Evolutionary conservation across 768 basidiomycete species (phyloP), one percentile per base, ranked within the genome.

Genomic region (Podaxis rugospora): DNA sequence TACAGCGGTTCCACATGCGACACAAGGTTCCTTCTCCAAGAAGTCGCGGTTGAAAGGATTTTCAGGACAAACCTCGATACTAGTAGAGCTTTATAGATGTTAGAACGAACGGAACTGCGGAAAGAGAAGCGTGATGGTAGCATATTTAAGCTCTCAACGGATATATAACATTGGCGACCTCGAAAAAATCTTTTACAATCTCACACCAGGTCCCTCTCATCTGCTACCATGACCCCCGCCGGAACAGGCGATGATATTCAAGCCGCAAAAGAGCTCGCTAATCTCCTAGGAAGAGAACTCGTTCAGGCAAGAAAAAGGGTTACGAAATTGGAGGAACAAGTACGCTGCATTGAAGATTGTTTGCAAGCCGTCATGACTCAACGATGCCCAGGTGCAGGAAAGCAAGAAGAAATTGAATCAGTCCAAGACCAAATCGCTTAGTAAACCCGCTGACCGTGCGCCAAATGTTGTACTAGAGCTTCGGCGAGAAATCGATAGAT

Each of bases 281-380:
- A 57, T n/a, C 18, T 57, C 13, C 35, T 57, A 9, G 56, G 56
- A 3, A 32, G 56, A 36, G 56, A 57, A 32, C 56, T 57, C 35
- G 56, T 57, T 21, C 35, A 11, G 11, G 18, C 56, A 5, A 57
- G 50, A 28, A 13, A 37, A 5, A 28, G 56, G 4, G 21, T 57
- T 7, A 14, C 10, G 6, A 36, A 32, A 6, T 23, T 57, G n/a
- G 46, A 57, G 35, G 36, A 57, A 36, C 56, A 57, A n/a, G 56
- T 49, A 37, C 23, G 16, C 32, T 21, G 9, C 18, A 11, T 21
- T 21, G 21, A 21, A 14, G 14, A 1, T 5, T 44, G 28, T 35
- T 32, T n/a, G 16, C 16, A 23, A 5, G 11, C 4, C 16, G 13
- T n/a, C 18, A 3, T 13, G 5, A 32, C 27, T 50, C 21, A 35